Evolutionary conservation across 2,329 filamentous ascomycete species (phyloP), one percentile per base, ranked within the genome.

Genomic region (Phaeosphaeriaceae sp.): DNA sequence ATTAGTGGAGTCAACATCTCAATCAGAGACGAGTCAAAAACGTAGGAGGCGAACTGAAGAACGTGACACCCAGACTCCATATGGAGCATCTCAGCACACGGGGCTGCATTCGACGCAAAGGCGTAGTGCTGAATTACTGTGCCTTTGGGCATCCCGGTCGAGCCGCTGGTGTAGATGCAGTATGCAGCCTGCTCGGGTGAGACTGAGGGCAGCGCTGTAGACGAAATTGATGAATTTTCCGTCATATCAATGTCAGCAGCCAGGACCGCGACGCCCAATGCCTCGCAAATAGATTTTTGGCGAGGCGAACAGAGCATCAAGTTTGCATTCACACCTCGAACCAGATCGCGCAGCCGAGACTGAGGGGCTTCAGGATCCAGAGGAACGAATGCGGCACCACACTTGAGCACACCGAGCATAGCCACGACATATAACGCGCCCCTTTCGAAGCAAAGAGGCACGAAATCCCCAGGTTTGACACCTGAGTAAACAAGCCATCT

Each of bases 101-200:
- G 20, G 13, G 16, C 3, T 13, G 21, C 6, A 16, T 17, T 39
- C 12, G 42, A 43, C n/a, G 32, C 40, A 18, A 39, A 15, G 3
- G 44, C 23, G 20, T 36, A 12, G 23, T 52, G 44, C 17, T 47
- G 20, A 6, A 50, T 26, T 1, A 50, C 21, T 13, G 93, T 86
- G 3, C 89, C 89, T 64, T 94, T 93, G 0, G 89, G 90, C 0
- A 76, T 76, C 0, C 89, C 90, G 0, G 89, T 93, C 21, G 86
- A 91, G 2, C 90, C 90, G n/a, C 88, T 90, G 0, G 89, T 93
- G 68, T 88, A 93, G 3, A 93, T 85, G 12, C 88, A 15, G 3
- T 8, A 16, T 4, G 33, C 33, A 17, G 23, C 18, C n/a, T n/a
- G n/a, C n/a, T n/a, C n/a, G n/a, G n/a, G n/a, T n/a, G n/a, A n/a